phyloP scores from a whole-genome alignment of 2,329 filamentous ascomycete species.

The Ophiocordyceps camponoti-floridani region DNA sequence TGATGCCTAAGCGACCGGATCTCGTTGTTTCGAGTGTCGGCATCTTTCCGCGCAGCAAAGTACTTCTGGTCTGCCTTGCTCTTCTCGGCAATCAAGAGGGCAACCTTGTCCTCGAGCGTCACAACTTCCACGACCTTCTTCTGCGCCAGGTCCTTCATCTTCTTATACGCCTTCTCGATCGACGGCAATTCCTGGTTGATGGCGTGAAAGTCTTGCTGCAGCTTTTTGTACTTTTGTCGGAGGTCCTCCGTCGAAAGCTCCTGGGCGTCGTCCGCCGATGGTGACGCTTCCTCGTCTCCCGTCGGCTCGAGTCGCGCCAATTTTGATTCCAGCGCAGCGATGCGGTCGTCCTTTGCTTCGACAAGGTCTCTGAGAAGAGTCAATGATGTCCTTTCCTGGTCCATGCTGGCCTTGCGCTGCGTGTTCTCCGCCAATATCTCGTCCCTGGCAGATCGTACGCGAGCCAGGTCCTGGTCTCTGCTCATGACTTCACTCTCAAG shows the following conservation, averaged over 20 bases:
- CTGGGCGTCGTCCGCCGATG: conserved; percentile 29
- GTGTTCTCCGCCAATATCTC: conserved; percentile 69
- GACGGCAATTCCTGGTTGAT: conserved; percentile 78
- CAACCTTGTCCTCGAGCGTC: conserved; percentile 60
- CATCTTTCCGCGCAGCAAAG: conserved; percentile 87
- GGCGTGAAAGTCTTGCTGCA: conserved; percentile 65
- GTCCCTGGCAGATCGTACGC: conserved; percentile 70
- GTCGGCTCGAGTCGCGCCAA: conserved; percentile 47
- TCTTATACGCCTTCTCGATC: conserved; percentile 82
- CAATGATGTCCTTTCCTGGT: conserved; percentile 51
- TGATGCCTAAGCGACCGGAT: conserved; percentile 64
- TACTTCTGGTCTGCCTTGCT: conserved; percentile 96
- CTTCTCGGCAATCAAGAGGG: conserved; percentile 68
- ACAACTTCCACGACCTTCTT: conserved; percentile 72
- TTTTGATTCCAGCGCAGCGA: conserved; percentile 67
- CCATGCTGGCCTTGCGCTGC: conserved; percentile 61
- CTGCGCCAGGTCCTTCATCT: conserved; percentile 65
- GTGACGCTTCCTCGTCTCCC: conserved; percentile 27
- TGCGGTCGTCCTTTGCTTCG: conserved; percentile 62
- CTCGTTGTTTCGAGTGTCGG: conserved; percentile 69
- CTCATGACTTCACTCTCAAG: conserved; percentile 67
- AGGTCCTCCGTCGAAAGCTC: conserved; percentile 52
- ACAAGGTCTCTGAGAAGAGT: conserved; percentile 67
- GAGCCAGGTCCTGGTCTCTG: conserved; percentile 68
- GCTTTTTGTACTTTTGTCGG: conserved; percentile 50